Base-by-base conservation (phyloP, 2,329 filamentous ascomycete species). In the Salinomyces thailandicus region DNA sequence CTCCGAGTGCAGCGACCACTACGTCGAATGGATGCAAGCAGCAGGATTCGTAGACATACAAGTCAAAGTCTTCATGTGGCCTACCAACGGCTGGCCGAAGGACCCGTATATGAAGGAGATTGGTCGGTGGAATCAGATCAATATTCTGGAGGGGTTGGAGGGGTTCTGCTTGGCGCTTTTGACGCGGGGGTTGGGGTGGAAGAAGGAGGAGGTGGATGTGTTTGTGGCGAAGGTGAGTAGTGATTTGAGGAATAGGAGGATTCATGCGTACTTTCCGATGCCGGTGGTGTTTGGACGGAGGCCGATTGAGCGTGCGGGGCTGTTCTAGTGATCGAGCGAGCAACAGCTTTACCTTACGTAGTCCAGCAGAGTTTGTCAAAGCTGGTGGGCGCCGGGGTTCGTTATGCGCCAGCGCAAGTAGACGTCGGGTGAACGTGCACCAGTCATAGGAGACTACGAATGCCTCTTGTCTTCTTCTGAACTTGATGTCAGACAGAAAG, bases 71-170 rank as follows among this genome's bases (percentile, higher is more conserved):
- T 60, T 55, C 44, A 59, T 63, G 52, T 64, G 62, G 58, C 63
- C 65, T 5, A 52, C 59, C 18, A 62, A 60, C 27, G 42, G 55
- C 1, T 72, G 68, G 68, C 59, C 66, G 5, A 63, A 64, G 34
- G 66, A 71, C 33, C 57, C 59, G 1, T 63, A 62, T 36, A 62
- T 68, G 59, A 72, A 69, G 47, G 62, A 67, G 43, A 61, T 72
- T 15, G 67, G 68, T 12, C 54, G 61, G 18, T 68, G 60, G 54
- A 66, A 62, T 36, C 50, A 62, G 39, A 52, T 61, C 35, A 63
- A 66, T 35, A 59, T 59, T 28, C 47, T 61, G 2, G 58, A 66
- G 12, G 61, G 60, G 0, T 44, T 67, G 8, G 61, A 66, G 43
- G 62, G 58, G 2, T 63, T 63, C 38, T 62, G 61, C 33, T 49